Base-by-base conservation (phyloP, 2,329 filamentous ascomycete species). In the Fusarium napiforme region DNA sequence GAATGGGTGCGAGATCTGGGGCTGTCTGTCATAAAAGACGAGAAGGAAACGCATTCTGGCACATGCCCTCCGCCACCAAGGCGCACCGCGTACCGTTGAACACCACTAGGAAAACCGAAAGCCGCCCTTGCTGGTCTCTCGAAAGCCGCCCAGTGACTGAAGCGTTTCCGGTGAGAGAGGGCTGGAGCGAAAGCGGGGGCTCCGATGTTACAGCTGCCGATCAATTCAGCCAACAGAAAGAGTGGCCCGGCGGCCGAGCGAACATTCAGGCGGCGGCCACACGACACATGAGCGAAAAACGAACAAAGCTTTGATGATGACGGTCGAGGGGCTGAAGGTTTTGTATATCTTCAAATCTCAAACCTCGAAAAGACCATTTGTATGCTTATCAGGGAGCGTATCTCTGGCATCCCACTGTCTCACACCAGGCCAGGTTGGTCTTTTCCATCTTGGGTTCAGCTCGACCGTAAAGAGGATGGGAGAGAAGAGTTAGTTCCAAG, bases 131-230 rank as follows among this genome's bases (percentile, higher is more conserved):
- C 45, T 61, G 36, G 47, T 56, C 32, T 67, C 26, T 73, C 40
- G 59, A 56, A 42, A 64, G 57, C 65, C 62, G 52, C 57, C 56
- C 59, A 53, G 56, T 23, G 47, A 73, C 30, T 70, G 55, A 65
- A 64, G 65, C 57, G 66, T 64, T 68, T 75, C 64, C 69, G 64
- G 68, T 52, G 63, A 60, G 59, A 65, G 59, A 72, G 59, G 69
- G 45, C 42, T 66, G 49, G 53, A 65, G 46, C 46, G 58, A 67
- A 67, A 73, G 72, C 64, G 69, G 72, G 64, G 65, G 65, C 69
- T 68, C 72, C 69, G 69, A 73, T 70, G 64, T 75, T 64, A 60
- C 72, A 73, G 59, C 43, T 71, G 67, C 67, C 67, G 67, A 73
- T 65, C 61, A 64, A 37, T 62, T 30, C 50, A 70, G 42, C 64